Evolutionary conservation across 305 asterid species (phyloP), one percentile per base, ranked within the genome.

Genomic region (Fraxinus sp.): DNA sequence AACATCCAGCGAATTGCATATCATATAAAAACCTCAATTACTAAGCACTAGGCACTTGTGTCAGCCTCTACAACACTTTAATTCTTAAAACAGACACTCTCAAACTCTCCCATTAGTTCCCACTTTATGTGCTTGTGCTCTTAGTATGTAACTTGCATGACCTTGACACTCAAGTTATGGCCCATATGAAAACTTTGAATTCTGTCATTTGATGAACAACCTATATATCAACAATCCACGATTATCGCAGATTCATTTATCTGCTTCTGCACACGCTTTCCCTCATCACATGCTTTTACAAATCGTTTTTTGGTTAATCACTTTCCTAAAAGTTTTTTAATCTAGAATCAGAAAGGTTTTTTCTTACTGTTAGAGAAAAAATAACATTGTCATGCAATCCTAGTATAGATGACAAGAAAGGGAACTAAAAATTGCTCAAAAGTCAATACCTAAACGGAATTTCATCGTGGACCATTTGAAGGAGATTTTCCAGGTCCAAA

Each of bases 381-480:
- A 64, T 77, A 77, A 80, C 77, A 78, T 80, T 62, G 20, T 20
- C 37, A 39, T 71, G 41, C 82, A 85, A 8, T 49, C 62, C 20
- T 78, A 74, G 24, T 64, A 77, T 70, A 83, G 28, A 24, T 57
- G 78, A 81, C 79, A 79, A 81, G 46, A 77, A 59, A 24, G 22
- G 8, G 78, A 77, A 59, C 32, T 33, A 26, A 33, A 66, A 49
- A 81, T 32, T 80, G 83, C 83, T 82, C 74, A 70, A 30, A 70
- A 32, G 22, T 28, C 79, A 83, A 90, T 85, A 96, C 99, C 99
- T 93, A 92, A 93, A 93, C 3, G 98, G 90, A 83, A 80, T 85
- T 84, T 90, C 92, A 85, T 97, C 98, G 77, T 93, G 96, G 89
- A 95, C 84, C 98, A 95, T 92, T 81, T 95, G 98, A 80, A 97